Evolutionary conservation across 768 basidiomycete species (phyloP).

Genomic region (Plicaturopsis crispa): DNA sequence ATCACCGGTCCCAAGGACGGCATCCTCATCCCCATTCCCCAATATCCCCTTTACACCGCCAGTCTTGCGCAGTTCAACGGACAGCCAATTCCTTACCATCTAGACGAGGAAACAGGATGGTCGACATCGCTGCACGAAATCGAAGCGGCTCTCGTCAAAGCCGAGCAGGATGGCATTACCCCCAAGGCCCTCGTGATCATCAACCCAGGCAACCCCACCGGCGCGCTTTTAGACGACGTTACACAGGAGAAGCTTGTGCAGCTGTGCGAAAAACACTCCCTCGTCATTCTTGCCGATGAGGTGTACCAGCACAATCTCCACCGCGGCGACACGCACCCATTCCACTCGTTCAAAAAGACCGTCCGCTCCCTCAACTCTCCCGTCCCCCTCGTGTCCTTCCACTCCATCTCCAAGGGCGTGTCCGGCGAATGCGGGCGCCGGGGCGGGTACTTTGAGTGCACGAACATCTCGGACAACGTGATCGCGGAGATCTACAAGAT

Average conservation of each 20-base stretch:
- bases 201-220: conserved; percentile 98
- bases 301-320: conserved; percentile 98
- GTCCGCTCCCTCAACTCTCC: conserved; percentile 60
- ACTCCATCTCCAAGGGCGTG: conserved; percentile 96
- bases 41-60: conserved; percentile 97
- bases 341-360: conserved; percentile 92
- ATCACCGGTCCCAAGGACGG: conserved; percentile 62
- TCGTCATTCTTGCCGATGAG: conserved; percentile 94
- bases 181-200: conserved; percentile 92
- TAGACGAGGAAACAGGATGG: conserved; percentile 81
- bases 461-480: conserved; percentile 72
- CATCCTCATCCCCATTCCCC: conserved; percentile 93
- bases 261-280: conserved; percentile 75
- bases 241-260: conserved; percentile 75
- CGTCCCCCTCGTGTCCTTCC: conserved; percentile 88
- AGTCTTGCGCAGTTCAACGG: conserved; percentile 83
- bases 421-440: conserved; percentile 95
- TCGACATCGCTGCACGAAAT: conserved; percentile 68
- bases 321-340: conserved; percentile 54
- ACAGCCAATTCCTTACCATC: conserved; percentile 79
- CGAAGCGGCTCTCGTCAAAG: conserved; percentile 57
- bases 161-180: conserved; percentile 47
- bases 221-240: conserved; percentile 63
- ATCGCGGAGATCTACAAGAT: conserved; percentile 93
- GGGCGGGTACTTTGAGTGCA: conserved; percentile 93